Evolutionary conservation across 106 monocot genomes (phyloP).

Genomic region (Phalaenopsis aphrodite): DNA sequence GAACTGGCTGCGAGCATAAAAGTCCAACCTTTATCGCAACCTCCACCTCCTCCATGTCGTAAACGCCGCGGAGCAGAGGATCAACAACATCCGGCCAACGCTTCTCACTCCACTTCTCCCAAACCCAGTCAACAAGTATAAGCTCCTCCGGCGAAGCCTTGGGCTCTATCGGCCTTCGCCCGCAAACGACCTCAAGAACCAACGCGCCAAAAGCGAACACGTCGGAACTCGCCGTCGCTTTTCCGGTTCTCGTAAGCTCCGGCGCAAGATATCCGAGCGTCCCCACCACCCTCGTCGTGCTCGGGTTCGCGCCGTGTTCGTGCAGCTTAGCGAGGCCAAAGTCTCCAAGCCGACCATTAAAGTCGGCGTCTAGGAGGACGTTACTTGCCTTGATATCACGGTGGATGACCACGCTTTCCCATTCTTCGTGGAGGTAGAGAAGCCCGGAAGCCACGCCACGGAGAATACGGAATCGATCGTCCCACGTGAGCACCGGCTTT

Average conservation of each 20-base stretch:
- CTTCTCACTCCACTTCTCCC: neutral
- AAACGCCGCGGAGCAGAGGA: neutral
- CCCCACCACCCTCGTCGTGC: conserved; percentile 10
- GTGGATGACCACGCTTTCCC: conserved; percentile 68
- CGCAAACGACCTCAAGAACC: conserved; percentile 63
- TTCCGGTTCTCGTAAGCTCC: conserved; percentile 66
- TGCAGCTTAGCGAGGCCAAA: conserved; percentile 78
- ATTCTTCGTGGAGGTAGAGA: conserved; percentile 12
- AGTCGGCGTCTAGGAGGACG: conserved; percentile 72
- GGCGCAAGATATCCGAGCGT: conserved; percentile 23
- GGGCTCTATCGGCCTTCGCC: conserved; percentile 68
- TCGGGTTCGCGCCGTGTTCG: conserved; percentile 76
- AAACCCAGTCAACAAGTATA: conserved; percentile 30
- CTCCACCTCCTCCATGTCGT: conserved; percentile 3
- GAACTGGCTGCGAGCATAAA: conserved; percentile 49
- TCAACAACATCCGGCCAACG: neutral
- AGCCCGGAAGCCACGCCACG: conserved; percentile 6
- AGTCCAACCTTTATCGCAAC: conserved; percentile 53
- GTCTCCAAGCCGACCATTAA: conserved; percentile 68
- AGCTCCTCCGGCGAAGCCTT: conserved; percentile 51
- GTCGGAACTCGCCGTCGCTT: conserved; percentile 50
- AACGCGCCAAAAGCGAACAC: conserved; percentile 80
- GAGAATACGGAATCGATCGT: conserved; percentile 1
- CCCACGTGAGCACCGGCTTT: neutral
- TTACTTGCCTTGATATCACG: conserved; percentile 88